Conservation (phyloP, 352 stramenopile genomes). For the Phytophthora litchii region DNA sequence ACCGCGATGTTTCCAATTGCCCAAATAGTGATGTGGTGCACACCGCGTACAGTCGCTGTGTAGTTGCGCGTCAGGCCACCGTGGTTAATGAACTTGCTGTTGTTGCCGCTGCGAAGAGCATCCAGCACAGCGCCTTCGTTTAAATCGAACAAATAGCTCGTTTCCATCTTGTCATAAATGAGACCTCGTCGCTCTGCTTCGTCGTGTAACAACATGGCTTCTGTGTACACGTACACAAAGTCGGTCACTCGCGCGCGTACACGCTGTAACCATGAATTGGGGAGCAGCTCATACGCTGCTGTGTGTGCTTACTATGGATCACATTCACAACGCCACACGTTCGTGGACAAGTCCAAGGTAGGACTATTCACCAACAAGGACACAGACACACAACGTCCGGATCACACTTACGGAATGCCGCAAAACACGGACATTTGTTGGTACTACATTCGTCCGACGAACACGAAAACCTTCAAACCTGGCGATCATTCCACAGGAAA, state of each 20-base stretch:
- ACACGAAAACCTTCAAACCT: constrained; percentile 63
- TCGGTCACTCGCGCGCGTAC: constrained; percentile 28
- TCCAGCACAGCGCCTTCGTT: constrained; percentile 90
- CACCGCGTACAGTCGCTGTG: constrained; percentile 78
- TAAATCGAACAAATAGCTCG: constrained; percentile 91
- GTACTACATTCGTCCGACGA: constrained; percentile 47
- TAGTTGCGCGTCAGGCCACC: constrained; percentile 65
- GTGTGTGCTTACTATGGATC: constrained; percentile 33
- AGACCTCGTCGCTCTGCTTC: constrained; percentile 61
- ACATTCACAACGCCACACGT: constrained; percentile 35
- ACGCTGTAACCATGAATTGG: constrained; percentile 59
- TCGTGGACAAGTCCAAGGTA: too few species aligned
- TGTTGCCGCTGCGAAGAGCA: constrained; percentile 90
- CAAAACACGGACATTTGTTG: constrained; percentile 54
- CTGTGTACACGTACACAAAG: constrained; percentile 51
- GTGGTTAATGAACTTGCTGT: constrained; percentile 92
- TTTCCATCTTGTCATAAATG: constrained; percentile 82
- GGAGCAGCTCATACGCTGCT: constrained; percentile 51
- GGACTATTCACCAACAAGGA: too few species aligned
- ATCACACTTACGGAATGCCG: constrained; percentile 61
- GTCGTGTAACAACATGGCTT: constrained; percentile 56
- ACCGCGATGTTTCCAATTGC: constrained; percentile 74
- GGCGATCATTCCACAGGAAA: not conserved
- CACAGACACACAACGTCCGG: constrained; percentile 60
- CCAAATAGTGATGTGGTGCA: constrained; percentile 91